These are phyloP conservation scores for Lipomyces yamadae DNA, from an alignment of 805 yeast genomes.

Conservation along the genomic window DNA sequence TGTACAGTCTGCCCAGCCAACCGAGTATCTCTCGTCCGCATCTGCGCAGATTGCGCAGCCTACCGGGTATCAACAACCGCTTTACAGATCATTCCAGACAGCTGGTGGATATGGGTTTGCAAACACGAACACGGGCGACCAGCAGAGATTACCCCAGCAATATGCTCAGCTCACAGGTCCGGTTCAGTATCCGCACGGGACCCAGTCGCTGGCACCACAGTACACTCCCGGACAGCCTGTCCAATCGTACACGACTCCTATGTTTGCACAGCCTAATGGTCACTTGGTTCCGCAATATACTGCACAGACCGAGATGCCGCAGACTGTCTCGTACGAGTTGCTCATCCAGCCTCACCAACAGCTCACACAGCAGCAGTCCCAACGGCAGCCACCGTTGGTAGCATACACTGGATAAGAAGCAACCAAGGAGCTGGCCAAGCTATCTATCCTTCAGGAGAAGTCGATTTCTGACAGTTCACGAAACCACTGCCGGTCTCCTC, in stretches of 20 bases:
- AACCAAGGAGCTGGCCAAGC: background rate
- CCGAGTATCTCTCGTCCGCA: no score
- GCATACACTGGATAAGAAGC: background rate
- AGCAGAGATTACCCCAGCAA: background rate
- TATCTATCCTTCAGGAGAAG: no score
- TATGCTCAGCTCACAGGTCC: background rate
- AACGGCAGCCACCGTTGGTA: conserved; percentile 14
- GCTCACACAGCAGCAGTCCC: conserved; percentile 26
- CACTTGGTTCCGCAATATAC: conserved; percentile 1
- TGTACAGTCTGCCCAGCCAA: background rate
- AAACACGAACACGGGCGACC: conserved; percentile 17
- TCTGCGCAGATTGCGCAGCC: background rate
- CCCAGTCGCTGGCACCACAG: conserved; percentile 23
- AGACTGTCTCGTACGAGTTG: background rate
- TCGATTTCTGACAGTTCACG: background rate
- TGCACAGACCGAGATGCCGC: background rate
- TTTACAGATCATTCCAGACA: background rate
- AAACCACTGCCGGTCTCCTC: background rate
- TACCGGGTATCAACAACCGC: background rate
- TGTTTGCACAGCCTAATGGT: background rate
- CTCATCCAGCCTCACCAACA: conserved; percentile 13
- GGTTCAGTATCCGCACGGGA: background rate
- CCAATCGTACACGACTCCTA: conserved; percentile 22
- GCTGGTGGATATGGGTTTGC: conserved; percentile 15
- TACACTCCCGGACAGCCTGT: conserved; percentile 16